Conservation (phyloP, 164 flowering plant species). For the Houttuynia cordata region DNA sequence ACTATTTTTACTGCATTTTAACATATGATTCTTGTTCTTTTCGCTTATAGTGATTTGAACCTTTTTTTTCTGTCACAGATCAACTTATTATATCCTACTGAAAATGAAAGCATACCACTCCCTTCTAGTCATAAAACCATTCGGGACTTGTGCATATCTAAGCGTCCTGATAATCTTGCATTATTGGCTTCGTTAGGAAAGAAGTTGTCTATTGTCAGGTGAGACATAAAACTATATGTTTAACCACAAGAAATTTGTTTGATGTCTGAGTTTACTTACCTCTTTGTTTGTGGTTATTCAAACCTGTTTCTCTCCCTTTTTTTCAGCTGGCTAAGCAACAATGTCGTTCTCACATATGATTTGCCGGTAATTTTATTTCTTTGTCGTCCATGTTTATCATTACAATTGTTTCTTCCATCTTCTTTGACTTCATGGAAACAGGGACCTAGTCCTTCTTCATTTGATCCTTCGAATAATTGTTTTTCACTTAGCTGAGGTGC, state of each 20-base stretch:
- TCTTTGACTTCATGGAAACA: neutral
- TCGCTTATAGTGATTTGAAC: neutral
- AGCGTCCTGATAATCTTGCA: slow-evolving; percentile 31
- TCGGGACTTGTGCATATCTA: slow-evolving; percentile 58
- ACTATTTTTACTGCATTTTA: neutral
- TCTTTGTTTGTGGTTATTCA: neutral
- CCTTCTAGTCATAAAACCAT: slow-evolving; percentile 44
- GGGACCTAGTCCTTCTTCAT: too few species aligned
- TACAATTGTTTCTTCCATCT: neutral
- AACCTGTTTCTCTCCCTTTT: slow-evolving; percentile 4
- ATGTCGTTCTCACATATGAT: slow-evolving; percentile 48
- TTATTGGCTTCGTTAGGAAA: slow-evolving; percentile 68
- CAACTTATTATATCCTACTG: slow-evolving; percentile 58
- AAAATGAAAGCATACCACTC: slow-evolving; percentile 49
- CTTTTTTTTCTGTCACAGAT: slow-evolving; percentile 32
- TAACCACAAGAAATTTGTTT: neutral
- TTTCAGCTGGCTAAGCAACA: slow-evolving; percentile 73
- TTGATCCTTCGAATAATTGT: too few species aligned
- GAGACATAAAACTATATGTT: neutral
- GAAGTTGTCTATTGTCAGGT: slow-evolving; percentile 78
- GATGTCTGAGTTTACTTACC: neutral
- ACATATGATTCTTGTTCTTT: neutral
- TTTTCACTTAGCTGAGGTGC: too few species aligned
- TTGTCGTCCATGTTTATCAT: neutral
- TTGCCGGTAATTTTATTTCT: slow-evolving; percentile 46